A percentile compares a stretch with the other conserved stretches of the same genome.
These are phyloP conservation scores for Tilletia horrida DNA, from an alignment of 1,284 basidiomycete genomes.

Conservation along the genomic window DNA sequence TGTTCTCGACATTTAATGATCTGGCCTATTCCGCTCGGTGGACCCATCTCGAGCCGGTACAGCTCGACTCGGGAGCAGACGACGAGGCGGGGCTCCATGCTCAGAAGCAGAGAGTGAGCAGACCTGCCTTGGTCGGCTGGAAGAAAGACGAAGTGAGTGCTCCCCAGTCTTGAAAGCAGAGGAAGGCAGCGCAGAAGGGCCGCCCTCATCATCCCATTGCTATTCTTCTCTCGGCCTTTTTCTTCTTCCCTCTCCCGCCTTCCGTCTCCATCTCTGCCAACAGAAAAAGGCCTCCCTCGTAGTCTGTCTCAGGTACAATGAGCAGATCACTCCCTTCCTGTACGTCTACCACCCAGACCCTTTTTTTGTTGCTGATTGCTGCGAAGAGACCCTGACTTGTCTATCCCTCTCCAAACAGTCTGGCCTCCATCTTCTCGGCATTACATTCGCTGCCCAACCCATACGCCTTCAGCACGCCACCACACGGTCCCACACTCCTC, in stretches of 20 bases:
- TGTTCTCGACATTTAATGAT: conserved; percentile 53
- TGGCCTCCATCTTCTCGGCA: neutral
- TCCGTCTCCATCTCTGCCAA: no score
- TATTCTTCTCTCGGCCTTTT: no score
- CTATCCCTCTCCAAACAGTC: no score
- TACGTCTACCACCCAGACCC: no score
- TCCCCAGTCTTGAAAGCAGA: no score
- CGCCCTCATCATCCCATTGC: no score
- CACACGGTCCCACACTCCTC: neutral
- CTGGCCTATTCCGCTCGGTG: conserved; percentile 47
- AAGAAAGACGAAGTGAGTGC: neutral
- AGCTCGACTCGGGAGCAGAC: no score
- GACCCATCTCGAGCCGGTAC: conserved; percentile 34
- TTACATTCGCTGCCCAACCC: neutral
- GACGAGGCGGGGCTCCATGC: no score
- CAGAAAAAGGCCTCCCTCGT: conserved; percentile 3
- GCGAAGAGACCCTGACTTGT: no score
- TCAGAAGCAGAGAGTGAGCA: neutral
- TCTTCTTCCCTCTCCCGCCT: no score
- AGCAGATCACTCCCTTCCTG: neutral
- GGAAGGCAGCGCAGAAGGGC: no score
- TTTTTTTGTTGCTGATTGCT: no score
- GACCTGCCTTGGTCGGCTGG: conserved; percentile 6
- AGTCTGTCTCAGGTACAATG: neutral
- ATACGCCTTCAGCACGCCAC: neutral